Conservation (phyloP, 345 rosid genomes). For the Noccaea bulbosa region DNA sequence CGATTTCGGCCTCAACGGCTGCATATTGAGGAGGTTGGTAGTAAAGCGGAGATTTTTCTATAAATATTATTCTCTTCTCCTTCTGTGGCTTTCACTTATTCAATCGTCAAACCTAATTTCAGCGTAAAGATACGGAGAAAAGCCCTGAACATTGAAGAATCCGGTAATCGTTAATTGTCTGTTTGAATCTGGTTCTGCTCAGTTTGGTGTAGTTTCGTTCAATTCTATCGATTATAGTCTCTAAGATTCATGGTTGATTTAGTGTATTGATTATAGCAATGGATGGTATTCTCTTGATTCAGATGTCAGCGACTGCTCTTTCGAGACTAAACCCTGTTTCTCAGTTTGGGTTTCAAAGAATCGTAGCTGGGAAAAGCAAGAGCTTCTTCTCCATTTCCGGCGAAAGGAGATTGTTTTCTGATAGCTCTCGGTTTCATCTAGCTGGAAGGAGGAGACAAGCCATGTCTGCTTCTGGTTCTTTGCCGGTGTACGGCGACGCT, state of each 20-base stretch:
- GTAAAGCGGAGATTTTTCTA: not conserved
- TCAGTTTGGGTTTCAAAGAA: constrained; percentile 51
- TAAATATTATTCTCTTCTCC: not conserved
- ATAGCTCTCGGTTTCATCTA: constrained; percentile 32
- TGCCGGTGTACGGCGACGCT: constrained; percentile 69
- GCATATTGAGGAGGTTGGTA: constrained; percentile 5
- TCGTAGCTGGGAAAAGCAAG: constrained; percentile 31
- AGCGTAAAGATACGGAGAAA: not conserved
- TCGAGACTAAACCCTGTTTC: constrained; percentile 52
- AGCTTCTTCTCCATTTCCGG: constrained; percentile 27
- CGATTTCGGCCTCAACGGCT: constrained; percentile 22
- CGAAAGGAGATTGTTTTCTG: constrained; percentile 37
- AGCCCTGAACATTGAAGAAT: constrained; percentile 16
- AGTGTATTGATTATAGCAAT: not conserved
- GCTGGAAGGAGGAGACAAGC: constrained; percentile 43
- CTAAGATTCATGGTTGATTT: not conserved
- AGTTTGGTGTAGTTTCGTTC: not conserved
- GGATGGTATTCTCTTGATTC: constrained; percentile 3
- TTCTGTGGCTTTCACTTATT: constrained; percentile 10
- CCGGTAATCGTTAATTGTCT: constrained; percentile 12
- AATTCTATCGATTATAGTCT: not conserved
- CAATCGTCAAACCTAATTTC: constrained; percentile 13
- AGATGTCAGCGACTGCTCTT: constrained; percentile 64
- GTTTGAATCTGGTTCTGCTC: not conserved
- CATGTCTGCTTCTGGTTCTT: constrained; percentile 77